Evolutionary conservation across 2,329 filamentous ascomycete species (phyloP), one percentile per base, ranked within the genome.

Genomic region (Scopulariopsis brevicaulis): DNA sequence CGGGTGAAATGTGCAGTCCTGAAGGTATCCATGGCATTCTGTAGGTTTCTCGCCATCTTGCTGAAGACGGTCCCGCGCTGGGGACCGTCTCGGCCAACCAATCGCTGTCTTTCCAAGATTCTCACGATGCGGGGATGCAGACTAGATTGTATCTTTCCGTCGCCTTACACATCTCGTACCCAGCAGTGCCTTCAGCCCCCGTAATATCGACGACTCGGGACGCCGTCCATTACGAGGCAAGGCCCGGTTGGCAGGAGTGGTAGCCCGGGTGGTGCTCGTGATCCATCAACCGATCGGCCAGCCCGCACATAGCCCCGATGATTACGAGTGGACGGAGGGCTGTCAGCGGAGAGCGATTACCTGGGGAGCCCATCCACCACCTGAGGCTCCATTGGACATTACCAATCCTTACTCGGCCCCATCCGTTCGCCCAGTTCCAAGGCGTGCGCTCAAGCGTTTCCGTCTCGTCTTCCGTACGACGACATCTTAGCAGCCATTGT

Each of bases 371-470:
- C 37, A 14, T 18, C 12, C 12, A 14, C 43, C 6, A 20, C 46
- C 46, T 22, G 20, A 24, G 46, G 20, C n/a, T 6, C 8, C 46
- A 22, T 22, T 50, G 46, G 46, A 22, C 35, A 56, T 56, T 56
- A 56, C 55, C 55, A 56, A 51, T 56, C 51, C 46, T 50, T 56
- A 32, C 28, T 51, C 50, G 43, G 55, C 22, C 55, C 12, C 55
- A 28, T 37, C 18, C 54, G 20, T 46, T 15, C 55, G 40, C 55
- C 43, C 54, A 37, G 8, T 56, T 22, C 24, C n/a, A 15, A 48
- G 24, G 37, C 35, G 22, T 46, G 35, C 22, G n/a, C 15, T n/a
- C 40, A 46, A 46, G 40, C 40, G 40, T 22, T 50, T 22, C 20
- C 20, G 12, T 14, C 46, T 50, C 46, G 20, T 24, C n/a, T n/a